These are phyloP conservation scores for Neonectria coccinea DNA, from an alignment of 2,329 filamentous ascomycete genomes.

Conservation along the genomic window DNA sequence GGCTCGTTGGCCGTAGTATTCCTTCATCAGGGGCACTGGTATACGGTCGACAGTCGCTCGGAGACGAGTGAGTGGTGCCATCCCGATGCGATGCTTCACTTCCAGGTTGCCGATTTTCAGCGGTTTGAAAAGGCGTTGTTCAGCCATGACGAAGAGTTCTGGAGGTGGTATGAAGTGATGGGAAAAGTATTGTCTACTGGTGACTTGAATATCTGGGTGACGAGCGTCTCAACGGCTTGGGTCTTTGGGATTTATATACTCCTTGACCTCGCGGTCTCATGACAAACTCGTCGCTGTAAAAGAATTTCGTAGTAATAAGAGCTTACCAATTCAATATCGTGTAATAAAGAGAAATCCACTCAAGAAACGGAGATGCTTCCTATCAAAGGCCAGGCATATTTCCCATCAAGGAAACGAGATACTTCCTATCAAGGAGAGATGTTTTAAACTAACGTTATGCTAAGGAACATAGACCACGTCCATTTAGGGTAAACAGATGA, in stretches of 20 bases:
- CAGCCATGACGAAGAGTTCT: slow-evolving; percentile 20
- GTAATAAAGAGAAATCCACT: background rate
- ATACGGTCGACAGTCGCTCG: slow-evolving; percentile 55
- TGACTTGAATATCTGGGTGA: background rate
- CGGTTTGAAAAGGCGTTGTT: slow-evolving; percentile 56
- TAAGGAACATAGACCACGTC: background rate
- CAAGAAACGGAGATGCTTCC: background rate
- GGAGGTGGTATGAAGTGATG: background rate
- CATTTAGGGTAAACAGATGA: background rate
- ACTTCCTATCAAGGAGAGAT: slow-evolving; percentile 5
- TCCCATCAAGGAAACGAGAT: slow-evolving; percentile 10
- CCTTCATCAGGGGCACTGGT: slow-evolving; percentile 52
- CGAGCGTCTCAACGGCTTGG: background rate
- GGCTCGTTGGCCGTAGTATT: slow-evolving; percentile 61
- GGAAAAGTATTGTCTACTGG: background rate
- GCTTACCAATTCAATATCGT: background rate
- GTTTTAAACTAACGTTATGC: background rate
- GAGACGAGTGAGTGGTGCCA: slow-evolving; percentile 69
- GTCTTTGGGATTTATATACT: slow-evolving; percentile 4
- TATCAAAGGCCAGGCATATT: slow-evolving; percentile 3
- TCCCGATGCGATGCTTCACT: slow-evolving; percentile 60
- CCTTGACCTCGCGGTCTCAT: background rate
- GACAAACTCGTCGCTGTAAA: background rate
- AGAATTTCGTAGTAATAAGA: background rate
- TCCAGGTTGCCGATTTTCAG: slow-evolving; percentile 54